phyloP scores from a whole-genome alignment of 2,329 filamentous ascomycete species.

The Drechslerella dactyloides region DNA sequence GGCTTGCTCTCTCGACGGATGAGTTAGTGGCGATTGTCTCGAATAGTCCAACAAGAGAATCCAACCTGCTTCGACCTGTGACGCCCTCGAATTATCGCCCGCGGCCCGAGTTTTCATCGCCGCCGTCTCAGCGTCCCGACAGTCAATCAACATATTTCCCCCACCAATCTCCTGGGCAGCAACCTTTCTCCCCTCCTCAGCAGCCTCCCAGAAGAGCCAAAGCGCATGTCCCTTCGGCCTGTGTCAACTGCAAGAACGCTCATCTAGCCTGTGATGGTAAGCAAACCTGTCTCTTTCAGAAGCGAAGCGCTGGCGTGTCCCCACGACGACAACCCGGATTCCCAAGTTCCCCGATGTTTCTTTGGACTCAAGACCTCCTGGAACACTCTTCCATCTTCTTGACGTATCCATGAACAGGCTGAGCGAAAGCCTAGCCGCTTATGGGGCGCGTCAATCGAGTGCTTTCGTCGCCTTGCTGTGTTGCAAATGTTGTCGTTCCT shows the following conservation, averaged over 20 bases:
- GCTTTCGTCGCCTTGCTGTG: constrained; percentile 31
- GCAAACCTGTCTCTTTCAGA: constrained; percentile 40
- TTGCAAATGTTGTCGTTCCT: constrained; percentile 41
- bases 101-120: constrained; percentile 44
- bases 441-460: not conserved
- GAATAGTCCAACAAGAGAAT: constrained; percentile 29
- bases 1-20: constrained; percentile 46
- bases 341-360: constrained; percentile 10
- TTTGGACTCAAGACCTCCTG: not conserved
- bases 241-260: constrained; percentile 82
- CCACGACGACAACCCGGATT: not conserved
- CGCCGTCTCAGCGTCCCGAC: constrained; percentile 51
- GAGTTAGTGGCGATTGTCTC: constrained; percentile 48
- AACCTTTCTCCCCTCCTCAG: constrained; percentile 67
- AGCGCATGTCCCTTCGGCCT: constrained; percentile 82
- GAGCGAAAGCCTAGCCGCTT: not conserved
- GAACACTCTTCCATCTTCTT: not conserved
- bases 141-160: constrained; percentile 54
- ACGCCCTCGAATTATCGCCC: constrained; percentile 43
- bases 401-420: not conserved
- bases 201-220: constrained; percentile 69
- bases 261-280: constrained; percentile 69
- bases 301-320: constrained; percentile 26
- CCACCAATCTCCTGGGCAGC: constrained; percentile 47
- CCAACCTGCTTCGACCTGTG: constrained; percentile 28